Conservation (phyloP, 179 eudicot genomes). For the Silene noctiflora region DNA sequence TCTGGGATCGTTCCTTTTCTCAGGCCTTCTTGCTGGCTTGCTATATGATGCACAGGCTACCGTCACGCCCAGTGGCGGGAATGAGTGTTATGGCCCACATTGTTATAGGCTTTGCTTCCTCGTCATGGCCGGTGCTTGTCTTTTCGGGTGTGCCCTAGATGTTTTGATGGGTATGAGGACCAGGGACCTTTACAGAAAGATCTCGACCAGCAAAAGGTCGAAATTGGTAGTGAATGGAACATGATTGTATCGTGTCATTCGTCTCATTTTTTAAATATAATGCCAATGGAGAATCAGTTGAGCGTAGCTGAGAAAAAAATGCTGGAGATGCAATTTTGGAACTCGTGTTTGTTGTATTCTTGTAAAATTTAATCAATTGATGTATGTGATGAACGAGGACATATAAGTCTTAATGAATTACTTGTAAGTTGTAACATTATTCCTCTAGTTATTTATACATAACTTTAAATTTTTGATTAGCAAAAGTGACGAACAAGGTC, state of each 20-base stretch:
- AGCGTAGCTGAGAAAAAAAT: constrained; percentile 17
- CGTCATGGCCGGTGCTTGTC: constrained; percentile 68
- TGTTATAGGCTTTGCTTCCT: constrained; percentile 79
- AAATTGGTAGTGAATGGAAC: constrained; percentile 32
- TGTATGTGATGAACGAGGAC: too few relatives aligned
- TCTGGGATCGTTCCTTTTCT: constrained; percentile 88
- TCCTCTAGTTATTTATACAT: too few relatives aligned
- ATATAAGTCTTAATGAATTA: too few relatives aligned
- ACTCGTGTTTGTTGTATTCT: constrained; percentile 8
- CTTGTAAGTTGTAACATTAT: too few relatives aligned
- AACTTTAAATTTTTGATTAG: too few relatives aligned
- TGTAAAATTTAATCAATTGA: neutral
- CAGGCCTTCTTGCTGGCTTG: constrained; percentile 76
- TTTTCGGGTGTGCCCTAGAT: constrained; percentile 68
- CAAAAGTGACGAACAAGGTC: too few relatives aligned
- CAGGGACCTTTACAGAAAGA: constrained; percentile 54
- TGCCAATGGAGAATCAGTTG: neutral
- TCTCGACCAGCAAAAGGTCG: constrained; percentile 44
- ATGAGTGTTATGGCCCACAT: constrained; percentile 72
- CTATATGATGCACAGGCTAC: constrained; percentile 77
- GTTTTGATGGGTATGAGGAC: constrained; percentile 56
- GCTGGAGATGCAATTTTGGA: constrained; percentile 15
- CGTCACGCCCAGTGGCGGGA: constrained; percentile 60
- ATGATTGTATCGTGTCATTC: constrained; percentile 2
- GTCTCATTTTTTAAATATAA: constrained; percentile 8